phyloP scores from a whole-genome alignment of 1,284 basidiomycete species.

The Trametes versicolor region DNA sequence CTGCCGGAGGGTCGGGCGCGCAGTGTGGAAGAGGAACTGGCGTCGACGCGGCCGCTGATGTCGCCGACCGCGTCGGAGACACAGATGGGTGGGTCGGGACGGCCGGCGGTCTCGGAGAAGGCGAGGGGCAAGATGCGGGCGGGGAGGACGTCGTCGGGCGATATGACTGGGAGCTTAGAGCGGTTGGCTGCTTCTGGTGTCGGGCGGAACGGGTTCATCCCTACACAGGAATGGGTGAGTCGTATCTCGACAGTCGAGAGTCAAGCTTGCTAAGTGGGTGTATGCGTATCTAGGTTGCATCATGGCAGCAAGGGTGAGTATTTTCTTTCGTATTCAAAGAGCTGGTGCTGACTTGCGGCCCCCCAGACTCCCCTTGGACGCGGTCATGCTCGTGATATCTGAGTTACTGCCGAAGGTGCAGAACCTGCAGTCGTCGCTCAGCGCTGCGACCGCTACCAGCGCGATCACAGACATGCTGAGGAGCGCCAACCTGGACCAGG shows the following conservation, averaged over 20 bases:
- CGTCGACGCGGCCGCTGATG: constrained; percentile 43
- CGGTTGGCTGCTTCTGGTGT: constrained; percentile 71
- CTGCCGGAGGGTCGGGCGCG: constrained; percentile 38
- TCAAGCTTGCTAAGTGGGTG: neutral
- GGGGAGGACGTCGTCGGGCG: constrained; percentile 67
- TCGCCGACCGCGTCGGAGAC: constrained; percentile 54
- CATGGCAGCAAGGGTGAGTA: constrained; percentile 88
- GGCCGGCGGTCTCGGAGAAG: constrained; percentile 76
- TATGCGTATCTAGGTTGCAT: constrained; percentile 67
- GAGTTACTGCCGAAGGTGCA: constrained; percentile 91
- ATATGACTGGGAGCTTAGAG: constrained; percentile 68
- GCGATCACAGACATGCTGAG: constrained; percentile 77
- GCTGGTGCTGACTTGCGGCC: neutral
- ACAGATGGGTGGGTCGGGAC: constrained; percentile 36
- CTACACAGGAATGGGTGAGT: constrained; percentile 94
- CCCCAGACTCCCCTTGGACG: constrained; percentile 84
- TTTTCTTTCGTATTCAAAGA: neutral
- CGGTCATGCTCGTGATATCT: constrained; percentile 84
- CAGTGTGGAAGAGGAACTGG: constrained; percentile 39
- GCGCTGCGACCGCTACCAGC: constrained; percentile 69
- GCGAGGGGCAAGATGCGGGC: constrained; percentile 86
- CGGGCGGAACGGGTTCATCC: constrained; percentile 89
- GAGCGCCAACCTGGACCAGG: constrained; percentile 67
- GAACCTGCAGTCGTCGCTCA: constrained; percentile 73
- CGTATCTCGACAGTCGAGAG: neutral